Percentiles rank a stretch among this genome's conserved stretches.
Evolutionary conservation across 2,329 filamentous ascomycete species (phyloP).

Genomic region (Trichoderma aggressivum): DNA sequence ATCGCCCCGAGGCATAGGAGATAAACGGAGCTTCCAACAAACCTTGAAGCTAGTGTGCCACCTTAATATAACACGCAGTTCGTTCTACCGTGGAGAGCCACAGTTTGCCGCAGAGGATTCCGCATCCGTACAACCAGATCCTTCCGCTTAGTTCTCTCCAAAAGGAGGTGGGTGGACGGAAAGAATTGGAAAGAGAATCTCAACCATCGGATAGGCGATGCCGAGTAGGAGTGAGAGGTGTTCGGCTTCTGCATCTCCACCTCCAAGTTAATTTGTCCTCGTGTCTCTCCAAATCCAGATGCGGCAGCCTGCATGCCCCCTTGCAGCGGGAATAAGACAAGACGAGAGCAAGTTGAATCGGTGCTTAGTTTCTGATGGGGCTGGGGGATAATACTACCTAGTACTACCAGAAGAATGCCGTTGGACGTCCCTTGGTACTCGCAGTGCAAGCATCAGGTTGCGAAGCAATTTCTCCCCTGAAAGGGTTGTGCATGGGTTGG

Average conservation of each 20-base stretch:
- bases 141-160: not conserved
- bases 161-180: not conserved
- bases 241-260: not conserved
- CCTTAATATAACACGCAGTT: not conserved
- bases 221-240: not conserved
- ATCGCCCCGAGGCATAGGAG: not conserved
- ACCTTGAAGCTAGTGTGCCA: not conserved
- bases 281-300: not conserved
- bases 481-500: not conserved
- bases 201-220: not conserved
- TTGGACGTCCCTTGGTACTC: not conserved
- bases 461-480: not conserved
- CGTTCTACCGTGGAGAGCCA: not conserved
- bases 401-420: not conserved
- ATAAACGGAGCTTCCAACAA: not conserved
- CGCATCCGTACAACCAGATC: not conserved
- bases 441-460: not conserved
- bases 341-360: not conserved
- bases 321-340: conserved; percentile 3
- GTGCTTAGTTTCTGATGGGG: not conserved
- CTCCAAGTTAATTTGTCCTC: not conserved
- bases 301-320: not conserved
- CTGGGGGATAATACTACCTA: no score
- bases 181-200: not conserved
- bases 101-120: not conserved